A percentile compares a stretch with the other conserved stretches of the same genome.
These are phyloP conservation scores for Cordyceps farinosa DNA, from an alignment of 2,329 filamentous ascomycete species.

Conservation along the genomic window DNA sequence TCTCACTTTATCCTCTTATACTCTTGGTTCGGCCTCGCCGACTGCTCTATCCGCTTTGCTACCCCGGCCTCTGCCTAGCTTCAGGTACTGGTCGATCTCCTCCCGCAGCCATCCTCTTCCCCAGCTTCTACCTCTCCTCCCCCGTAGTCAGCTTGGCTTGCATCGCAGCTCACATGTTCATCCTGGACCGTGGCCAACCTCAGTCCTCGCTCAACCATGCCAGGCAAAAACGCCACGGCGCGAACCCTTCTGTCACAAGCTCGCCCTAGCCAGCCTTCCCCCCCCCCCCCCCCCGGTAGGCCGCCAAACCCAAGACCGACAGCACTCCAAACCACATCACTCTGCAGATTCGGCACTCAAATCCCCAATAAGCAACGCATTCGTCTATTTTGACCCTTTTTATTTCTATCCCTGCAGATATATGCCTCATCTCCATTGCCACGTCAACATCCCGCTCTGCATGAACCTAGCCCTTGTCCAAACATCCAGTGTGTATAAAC, in stretches of 20 bases:
- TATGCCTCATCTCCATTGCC: constrained; percentile 15
- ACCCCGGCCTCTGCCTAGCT: background rate
- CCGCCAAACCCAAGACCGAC: background rate
- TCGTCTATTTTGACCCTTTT: background rate
- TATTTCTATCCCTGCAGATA: background rate
- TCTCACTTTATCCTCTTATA: background rate
- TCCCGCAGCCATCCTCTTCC: background rate
- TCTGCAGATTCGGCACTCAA: constrained; percentile 2
- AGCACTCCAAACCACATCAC: constrained; percentile 4
- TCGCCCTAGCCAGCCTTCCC: background rate
- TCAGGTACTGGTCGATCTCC: constrained; percentile 10
- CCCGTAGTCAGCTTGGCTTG: background rate
- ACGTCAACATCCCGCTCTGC: constrained; percentile 9
- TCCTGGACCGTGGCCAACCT: background rate
- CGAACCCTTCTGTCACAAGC: background rate
- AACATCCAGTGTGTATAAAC: background rate
- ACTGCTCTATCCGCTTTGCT: background rate
- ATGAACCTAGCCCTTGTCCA: constrained; percentile 1
- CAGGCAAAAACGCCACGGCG: background rate
- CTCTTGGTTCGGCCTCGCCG: constrained; percentile 1
- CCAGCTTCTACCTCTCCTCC: background rate
- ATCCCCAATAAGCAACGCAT: background rate
- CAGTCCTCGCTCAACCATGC: background rate
- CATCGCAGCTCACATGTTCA: background rate
- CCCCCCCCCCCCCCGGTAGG: background rate